Evolutionary conservation across 2,329 filamentous ascomycete species (phyloP).

Genomic region (Fusarium stilboides): DNA sequence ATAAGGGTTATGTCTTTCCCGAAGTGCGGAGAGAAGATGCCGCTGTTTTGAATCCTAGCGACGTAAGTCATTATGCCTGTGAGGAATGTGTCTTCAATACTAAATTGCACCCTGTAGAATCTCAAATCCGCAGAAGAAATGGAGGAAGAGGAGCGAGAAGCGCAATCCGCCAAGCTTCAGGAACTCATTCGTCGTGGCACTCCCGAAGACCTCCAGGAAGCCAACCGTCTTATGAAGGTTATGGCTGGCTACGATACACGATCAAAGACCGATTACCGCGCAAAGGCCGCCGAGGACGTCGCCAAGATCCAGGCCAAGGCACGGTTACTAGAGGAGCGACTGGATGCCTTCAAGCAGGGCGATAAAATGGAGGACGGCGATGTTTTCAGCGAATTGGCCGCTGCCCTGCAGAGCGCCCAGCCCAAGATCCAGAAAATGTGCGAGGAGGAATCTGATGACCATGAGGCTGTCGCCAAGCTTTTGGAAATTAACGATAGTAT

Average conservation of each 20-base stretch:
- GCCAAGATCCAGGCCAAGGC: conserved; percentile 97
- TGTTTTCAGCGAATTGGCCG: conserved; percentile 86
- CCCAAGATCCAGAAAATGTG: conserved; percentile 99
- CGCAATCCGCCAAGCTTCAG: conserved; percentile 97
- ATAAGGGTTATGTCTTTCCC: conserved; percentile 97
- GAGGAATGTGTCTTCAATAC: conserved; percentile 58
- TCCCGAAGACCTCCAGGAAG: conserved; percentile 94
- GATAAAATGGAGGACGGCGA: conserved; percentile 81
- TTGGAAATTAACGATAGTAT: conserved; percentile 99
- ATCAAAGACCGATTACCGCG: conserved; percentile 96
- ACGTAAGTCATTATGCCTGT: conserved; percentile 73
- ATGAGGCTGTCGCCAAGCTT: conserved; percentile 94
- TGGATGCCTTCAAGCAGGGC: conserved; percentile 86
- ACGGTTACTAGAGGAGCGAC: conserved; percentile 89
- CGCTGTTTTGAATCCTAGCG: conserved; percentile 95
- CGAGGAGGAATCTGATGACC: conserved; percentile 97
- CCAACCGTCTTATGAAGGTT: conserved; percentile 97
- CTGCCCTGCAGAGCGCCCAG: conserved; percentile 90
- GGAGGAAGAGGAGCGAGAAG: conserved; percentile 95
- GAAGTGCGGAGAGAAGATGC: conserved; percentile 94
- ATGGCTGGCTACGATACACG: conserved; percentile 98
- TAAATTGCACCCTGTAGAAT: conserved; percentile 70
- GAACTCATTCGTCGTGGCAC: conserved; percentile 94
- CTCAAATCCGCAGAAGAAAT: conserved; percentile 97
- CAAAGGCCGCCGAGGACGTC: conserved; percentile 97